These are phyloP conservation scores for Blastocystis hominis DNA, from an alignment of 352 stramenopile species.

Conservation along the genomic window DNA sequence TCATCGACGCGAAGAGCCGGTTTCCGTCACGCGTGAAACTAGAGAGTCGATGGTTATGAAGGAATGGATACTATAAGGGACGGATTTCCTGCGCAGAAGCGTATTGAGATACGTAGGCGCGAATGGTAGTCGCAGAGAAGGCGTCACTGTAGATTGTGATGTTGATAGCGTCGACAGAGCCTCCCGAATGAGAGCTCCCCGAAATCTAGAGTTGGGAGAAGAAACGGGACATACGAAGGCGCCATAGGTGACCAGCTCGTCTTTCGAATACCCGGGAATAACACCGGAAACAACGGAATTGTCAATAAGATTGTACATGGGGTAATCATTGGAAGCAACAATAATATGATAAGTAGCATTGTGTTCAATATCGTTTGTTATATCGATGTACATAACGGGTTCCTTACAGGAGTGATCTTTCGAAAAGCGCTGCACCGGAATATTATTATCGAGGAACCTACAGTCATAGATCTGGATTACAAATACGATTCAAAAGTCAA, in stretches of 20 bases:
- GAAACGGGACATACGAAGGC: neutral
- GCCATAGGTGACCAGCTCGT: neutral
- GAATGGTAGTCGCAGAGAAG: neutral
- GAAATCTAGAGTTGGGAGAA: neutral
- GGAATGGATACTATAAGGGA: neutral
- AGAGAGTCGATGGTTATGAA: too few relatives aligned
- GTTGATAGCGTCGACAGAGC: slow-evolving; percentile 1
- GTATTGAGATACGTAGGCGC: neutral
- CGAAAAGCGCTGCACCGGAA: neutral
- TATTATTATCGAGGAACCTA: neutral
- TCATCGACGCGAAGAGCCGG: neutral
- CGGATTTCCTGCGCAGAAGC: neutral
- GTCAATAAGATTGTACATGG: slow-evolving; percentile 41
- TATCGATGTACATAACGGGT: neutral
- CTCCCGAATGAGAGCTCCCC: neutral
- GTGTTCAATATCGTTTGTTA: neutral
- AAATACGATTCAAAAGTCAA: neutral
- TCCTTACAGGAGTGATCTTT: neutral
- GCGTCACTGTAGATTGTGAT: neutral
- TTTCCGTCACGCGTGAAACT: neutral
- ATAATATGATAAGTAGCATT: neutral
- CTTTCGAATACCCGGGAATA: neutral
- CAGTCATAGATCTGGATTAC: neutral
- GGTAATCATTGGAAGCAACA: neutral
- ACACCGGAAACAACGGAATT: neutral